A percentile compares a stretch with the other conserved stretches of the same genome.
These are phyloP conservation scores for Gelatoporia subvermispora DNA, from an alignment of 768 basidiomycete genomes.

Conservation along the genomic window DNA sequence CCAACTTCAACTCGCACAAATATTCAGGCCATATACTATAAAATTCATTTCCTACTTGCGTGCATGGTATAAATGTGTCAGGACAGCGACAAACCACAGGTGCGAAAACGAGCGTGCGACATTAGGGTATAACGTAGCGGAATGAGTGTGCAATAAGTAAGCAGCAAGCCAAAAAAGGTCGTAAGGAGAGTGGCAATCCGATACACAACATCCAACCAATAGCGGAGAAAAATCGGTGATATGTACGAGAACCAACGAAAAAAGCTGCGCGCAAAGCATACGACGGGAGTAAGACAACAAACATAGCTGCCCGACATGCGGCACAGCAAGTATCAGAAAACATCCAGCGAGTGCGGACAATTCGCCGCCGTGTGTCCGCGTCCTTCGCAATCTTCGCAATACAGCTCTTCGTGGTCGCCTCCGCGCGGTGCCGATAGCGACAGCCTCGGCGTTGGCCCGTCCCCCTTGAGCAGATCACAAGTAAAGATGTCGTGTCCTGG, in stretches of 20 bases:
- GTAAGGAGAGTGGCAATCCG: background rate
- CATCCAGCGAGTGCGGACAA: constrained; percentile 83
- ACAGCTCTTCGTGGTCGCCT: constrained; percentile 34
- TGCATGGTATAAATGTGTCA: too few species aligned
- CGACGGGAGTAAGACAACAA: background rate
- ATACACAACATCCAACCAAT: too few species aligned
- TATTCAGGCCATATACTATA: too few species aligned
- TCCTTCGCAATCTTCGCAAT: constrained; percentile 83
- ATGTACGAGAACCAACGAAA: too few species aligned
- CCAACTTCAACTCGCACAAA: too few species aligned
- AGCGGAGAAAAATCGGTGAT: too few species aligned
- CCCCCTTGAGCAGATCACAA: constrained; percentile 70
- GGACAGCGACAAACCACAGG: too few species aligned
- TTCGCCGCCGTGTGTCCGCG: constrained; percentile 70
- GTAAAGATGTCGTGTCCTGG: constrained; percentile 84
- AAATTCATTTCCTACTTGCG: too few species aligned
- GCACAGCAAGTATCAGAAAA: constrained; percentile 50
- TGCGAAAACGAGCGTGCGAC: too few species aligned
- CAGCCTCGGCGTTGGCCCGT: constrained; percentile 27
- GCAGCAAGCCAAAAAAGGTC: background rate
- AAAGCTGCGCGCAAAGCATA: too few species aligned
- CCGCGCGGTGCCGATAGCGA: constrained; percentile 8
- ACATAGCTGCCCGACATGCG: background rate
- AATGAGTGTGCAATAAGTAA: too few species aligned
- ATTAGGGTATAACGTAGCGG: too few species aligned